Conservation (phyloP, 352 stramenopile species). For the Blastocystis sp. region DNA sequence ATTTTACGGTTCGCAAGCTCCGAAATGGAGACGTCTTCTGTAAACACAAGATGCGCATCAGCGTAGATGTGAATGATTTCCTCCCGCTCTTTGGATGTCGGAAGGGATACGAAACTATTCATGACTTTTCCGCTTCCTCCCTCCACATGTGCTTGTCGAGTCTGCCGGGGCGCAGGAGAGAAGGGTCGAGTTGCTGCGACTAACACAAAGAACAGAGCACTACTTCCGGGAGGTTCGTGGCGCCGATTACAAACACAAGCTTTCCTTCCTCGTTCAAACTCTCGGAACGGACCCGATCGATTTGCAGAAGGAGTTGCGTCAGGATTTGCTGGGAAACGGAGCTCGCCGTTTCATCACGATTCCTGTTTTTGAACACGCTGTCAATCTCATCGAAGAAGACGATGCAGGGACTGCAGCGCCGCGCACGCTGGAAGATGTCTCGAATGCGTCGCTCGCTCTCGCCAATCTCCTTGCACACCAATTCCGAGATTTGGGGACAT, state of each 20-base stretch:
- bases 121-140: neutral
- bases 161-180: conserved; percentile 25
- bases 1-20: neutral
- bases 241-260: conserved; percentile 52
- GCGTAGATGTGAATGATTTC: conserved; percentile 55
- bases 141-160: conserved; percentile 29
- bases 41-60: neutral
- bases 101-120: conserved; percentile 18
- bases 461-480: conserved; percentile 50
- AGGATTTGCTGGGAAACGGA: conserved; percentile 26
- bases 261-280: neutral
- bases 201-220: neutral
- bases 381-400: conserved; percentile 66
- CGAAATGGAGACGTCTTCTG: neutral
- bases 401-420: conserved; percentile 57
- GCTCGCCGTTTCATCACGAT: neutral
- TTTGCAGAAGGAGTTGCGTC: conserved; percentile 32
- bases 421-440: conserved; percentile 20
- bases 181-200: conserved; percentile 37
- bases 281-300: neutral
- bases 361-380: conserved; percentile 48
- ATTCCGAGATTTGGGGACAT: conserved; percentile 38
- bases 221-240: conserved; percentile 49
- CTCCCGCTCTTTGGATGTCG: neutral
- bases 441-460: conserved; percentile 57